Evolutionary conservation across 441 rosid genomes (phyloP), one percentile per base, ranked within the genome.

Genomic region (Biscutella laevigata): DNA sequence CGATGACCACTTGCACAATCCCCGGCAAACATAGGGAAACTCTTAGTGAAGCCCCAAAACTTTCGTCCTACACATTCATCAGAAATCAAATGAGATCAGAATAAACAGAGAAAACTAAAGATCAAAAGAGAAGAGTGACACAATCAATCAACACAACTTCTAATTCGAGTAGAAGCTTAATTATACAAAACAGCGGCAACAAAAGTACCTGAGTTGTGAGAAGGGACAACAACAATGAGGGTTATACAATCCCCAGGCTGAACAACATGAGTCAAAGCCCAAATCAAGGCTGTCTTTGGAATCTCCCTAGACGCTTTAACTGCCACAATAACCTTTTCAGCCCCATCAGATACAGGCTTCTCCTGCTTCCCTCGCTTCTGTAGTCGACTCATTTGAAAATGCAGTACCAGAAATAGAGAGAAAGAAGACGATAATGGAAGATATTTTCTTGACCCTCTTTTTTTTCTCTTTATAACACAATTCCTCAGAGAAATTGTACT

Each of bases 251-350:
- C 95, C 25, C 96, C 96, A 65, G 97, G 95, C 46, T 84, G 94
- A 64, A 79, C 97, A 62, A 94, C 94, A 74, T 94, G 99, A 66
- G 96, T 94, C 84, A 94, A 74, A 66, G 99, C 90, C 99, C 99
- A 94, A 36, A 75, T 85, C 59, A 94, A 55, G 25, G 96, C 99
- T 51, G 81, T 77, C 71, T 82, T 89, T 1, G 99, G 85, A 48
- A 89, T 89, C 75, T 94, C 99, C 75, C 84, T 86, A 19, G 99
- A 86, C 9, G 95, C 95, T 78, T 89, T 94, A 40, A 89, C 94
- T 30, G 95, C 99, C 39, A 94, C 95, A 45, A 94, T 83, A 42
- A 86, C 96, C 77, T 89, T 94, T 71, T 78, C 83, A 21, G 81
- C 83, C 19, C 16, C 76, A 75, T 78, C 82, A 13, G 76, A 67